Evolutionary conservation across 2,329 filamentous ascomycete species (phyloP), one percentile per base, ranked within the genome.

Genomic region (Trichoderma lentiforme): DNA sequence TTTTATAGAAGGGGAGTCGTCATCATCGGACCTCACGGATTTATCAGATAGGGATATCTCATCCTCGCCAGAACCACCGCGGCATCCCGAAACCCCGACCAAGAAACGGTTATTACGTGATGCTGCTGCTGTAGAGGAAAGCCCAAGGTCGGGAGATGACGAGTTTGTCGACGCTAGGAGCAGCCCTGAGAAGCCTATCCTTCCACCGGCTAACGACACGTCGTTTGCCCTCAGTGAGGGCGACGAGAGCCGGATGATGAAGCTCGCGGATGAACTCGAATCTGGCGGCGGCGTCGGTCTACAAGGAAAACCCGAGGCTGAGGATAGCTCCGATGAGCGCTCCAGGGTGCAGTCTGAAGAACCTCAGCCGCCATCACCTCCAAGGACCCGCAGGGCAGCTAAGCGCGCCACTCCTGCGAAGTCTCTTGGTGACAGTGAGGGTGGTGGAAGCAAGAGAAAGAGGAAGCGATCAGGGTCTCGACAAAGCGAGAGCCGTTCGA

Each of bases 261-360:
- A 83, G 65, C 80, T 88, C 6, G 82, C 85, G 3, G 82, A 84
- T n/a, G 85, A 87, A 74, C 77, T 88, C 9, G 86, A 87, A 73
- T 81, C 83, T 30, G 79, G 80, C 72, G 64, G 66, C 21, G 28
- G 36, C 6, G 51, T 43, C 11, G 28, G 72, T 14, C 77, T 75
- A 18, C 73, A 73, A 4, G 39, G 36, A 26, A 73, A 75, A 61
- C 75, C 74, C 63, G 72, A 71, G 24, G 58, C 39, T 8, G 73
- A 30, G 15, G 28, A 72, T 2, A 70, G 72, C 3, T 47, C 63
- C 6, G 61, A 71, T 21, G 73, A 72, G 39, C 77, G 72, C 53
- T 79, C 78, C 21, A 73, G 73, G 39, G 75, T 77, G 6, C 75
- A 77, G 11, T 69, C 65, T 14, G 75, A 78, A 15, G 71, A 70